Conservation (phyloP, 2,329 filamentous ascomycete genomes). For the Hymenoscyphus repandus region DNA sequence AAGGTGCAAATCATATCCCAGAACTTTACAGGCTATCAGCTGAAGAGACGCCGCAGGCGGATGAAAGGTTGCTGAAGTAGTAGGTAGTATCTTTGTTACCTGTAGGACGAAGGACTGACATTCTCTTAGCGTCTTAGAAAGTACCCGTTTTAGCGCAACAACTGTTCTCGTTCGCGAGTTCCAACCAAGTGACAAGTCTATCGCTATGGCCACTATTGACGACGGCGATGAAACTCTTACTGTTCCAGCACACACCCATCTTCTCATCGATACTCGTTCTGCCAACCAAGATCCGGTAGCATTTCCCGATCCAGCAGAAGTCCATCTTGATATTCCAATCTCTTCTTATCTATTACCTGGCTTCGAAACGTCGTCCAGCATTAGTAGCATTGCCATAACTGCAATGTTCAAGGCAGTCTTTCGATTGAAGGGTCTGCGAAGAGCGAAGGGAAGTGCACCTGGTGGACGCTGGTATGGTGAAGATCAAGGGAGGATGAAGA, state of each 20-base stretch:
- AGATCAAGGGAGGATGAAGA: constrained; percentile 33
- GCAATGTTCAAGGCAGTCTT: constrained; percentile 31
- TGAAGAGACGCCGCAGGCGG: constrained; percentile 48
- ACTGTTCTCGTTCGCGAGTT: constrained; percentile 51
- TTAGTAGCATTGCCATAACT: constrained; percentile 54
- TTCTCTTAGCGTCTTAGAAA: constrained; percentile 55
- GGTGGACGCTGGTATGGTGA: constrained; percentile 13
- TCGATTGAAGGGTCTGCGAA: constrained; percentile 20
- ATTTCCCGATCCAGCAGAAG: constrained; percentile 56
- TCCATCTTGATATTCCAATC: constrained; percentile 59
- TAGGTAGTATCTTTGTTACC: constrained; percentile 7
- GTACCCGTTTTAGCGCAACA: constrained; percentile 60
- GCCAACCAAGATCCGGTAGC: constrained; percentile 50
- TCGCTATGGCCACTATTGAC: constrained; percentile 41
- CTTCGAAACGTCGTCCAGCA: constrained; percentile 33
- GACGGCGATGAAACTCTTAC: constrained; percentile 44
- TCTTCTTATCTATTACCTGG: constrained; percentile 62
- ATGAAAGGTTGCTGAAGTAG: constrained; percentile 59
- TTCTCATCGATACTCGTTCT: constrained; percentile 57
- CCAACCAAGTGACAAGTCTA: constrained; percentile 33
- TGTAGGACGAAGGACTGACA: constrained; percentile 3
- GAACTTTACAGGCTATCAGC: constrained; percentile 57
- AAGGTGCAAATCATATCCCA: constrained; percentile 49
- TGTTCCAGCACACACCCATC: constrained; percentile 51
- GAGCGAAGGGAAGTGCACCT: constrained; percentile 15